These are phyloP conservation scores for Corylus americana DNA, from an alignment of 306 rosid genomes.

Conservation along the genomic window DNA sequence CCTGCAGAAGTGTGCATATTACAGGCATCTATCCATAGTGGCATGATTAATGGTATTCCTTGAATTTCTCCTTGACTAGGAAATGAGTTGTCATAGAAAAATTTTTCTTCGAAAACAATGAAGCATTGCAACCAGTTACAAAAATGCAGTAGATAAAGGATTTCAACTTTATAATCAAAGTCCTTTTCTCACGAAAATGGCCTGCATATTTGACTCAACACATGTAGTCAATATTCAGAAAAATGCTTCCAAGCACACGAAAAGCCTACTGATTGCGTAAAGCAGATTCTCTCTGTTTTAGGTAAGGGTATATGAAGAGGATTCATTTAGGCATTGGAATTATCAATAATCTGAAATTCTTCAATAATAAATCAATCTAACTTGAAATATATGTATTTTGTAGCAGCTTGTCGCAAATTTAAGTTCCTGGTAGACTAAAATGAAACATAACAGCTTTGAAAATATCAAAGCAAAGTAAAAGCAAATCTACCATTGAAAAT, in stretches of 20 bases:
- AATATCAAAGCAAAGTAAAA: not conserved
- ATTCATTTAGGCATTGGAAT: not conserved
- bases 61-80: not conserved
- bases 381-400: not conserved
- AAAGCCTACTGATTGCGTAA: not conserved
- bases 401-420: not conserved
- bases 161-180: not conserved
- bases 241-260: not conserved
- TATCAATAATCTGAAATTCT: not conserved
- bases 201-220: not conserved
- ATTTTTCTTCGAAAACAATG: not conserved
- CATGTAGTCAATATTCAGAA: not conserved
- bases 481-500: not conserved
- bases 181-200: not conserved
- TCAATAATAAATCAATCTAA: not conserved
- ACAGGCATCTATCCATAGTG: not conserved
- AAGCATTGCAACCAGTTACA: not conserved
- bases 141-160: not conserved
- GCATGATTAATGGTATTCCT: not conserved
- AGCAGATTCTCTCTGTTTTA: not conserved
- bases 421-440: not conserved
- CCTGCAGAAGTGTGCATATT: not conserved
- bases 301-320: not conserved
- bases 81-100: not conserved
- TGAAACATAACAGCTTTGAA: not conserved